These are phyloP conservation scores for Debaryomyces sp. DNA, from an alignment of 1,139 yeast species.

Conservation along the genomic window DNA sequence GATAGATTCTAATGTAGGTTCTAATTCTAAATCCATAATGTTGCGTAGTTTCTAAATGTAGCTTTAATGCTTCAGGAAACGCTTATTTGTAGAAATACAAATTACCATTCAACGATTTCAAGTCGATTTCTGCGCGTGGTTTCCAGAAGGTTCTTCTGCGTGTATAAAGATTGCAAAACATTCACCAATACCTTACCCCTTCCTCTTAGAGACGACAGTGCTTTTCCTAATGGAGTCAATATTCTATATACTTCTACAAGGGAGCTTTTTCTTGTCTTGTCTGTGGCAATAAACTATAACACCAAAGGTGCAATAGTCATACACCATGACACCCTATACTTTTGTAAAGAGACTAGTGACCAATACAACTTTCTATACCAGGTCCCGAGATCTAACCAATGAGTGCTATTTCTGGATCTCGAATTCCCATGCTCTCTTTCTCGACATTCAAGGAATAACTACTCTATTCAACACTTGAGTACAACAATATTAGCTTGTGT, in stretches of 20 bases:
- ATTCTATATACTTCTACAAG: neutral
- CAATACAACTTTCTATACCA: too few species aligned
- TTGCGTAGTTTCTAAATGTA: neutral
- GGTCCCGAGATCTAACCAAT: too few species aligned
- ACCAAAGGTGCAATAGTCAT: neutral
- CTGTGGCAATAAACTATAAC: neutral
- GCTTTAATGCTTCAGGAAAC: neutral
- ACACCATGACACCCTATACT: too few species aligned
- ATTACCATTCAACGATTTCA: neutral
- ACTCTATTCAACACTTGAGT: too few species aligned
- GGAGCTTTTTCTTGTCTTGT: neutral
- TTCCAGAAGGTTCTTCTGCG: conserved; percentile 6
- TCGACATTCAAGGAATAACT: too few species aligned
- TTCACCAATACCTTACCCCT: neutral
- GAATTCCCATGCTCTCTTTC: neutral
- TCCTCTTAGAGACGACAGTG: neutral
- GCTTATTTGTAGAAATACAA: neutral
- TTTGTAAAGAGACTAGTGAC: too few species aligned
- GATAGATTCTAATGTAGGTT: conserved; percentile 69
- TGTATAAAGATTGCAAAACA: neutral
- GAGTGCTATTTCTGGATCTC: too few species aligned
- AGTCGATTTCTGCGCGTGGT: conserved; percentile 1
- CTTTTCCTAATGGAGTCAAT: neutral
- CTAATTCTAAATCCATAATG: conserved; percentile 52
- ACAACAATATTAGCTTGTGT: too few species aligned